Conservation (phyloP, 140 eudicot species). For the Senecio squalidus region DNA sequence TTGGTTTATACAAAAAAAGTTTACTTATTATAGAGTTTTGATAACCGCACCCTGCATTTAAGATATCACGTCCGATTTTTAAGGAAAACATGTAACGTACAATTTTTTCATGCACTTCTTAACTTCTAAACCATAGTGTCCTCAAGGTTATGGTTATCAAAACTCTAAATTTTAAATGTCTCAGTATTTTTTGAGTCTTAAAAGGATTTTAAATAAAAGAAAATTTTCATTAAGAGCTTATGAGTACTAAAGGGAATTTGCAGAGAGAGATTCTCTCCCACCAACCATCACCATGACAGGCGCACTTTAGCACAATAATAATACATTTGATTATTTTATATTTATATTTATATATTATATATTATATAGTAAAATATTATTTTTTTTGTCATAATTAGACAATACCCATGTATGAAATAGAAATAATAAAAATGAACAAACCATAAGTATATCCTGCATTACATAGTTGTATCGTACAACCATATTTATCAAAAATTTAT, state of each 20-base stretch:
- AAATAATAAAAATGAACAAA: not conserved
- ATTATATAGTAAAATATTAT: too few species aligned
- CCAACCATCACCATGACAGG: constrained; percentile 35
- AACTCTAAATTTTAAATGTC: too few species aligned
- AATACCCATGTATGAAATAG: too few species aligned
- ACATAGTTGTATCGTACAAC: constrained; percentile 14
- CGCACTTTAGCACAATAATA: constrained; percentile 27
- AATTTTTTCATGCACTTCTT: too few species aligned
- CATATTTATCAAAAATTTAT: not conserved
- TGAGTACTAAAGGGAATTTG: constrained; percentile 19
- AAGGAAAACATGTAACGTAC: too few species aligned
- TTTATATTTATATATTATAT: not conserved
- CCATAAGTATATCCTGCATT: not conserved
- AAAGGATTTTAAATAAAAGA: constrained; percentile 16
- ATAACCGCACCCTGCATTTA: too few species aligned
- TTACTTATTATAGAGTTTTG: too few species aligned
- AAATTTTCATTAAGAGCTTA: constrained; percentile 7
- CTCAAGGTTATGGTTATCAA: too few species aligned
- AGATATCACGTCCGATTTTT: too few species aligned
- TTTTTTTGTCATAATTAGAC: too few species aligned
- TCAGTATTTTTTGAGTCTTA: too few species aligned
- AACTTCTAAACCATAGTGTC: too few species aligned
- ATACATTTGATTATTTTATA: constrained; percentile 12
- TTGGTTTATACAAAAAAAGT: not conserved
- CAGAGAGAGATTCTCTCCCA: constrained; percentile 30